Conservation (phyloP, 2,329 filamentous ascomycete species). For the Phyllosticta citrichinensis region DNA sequence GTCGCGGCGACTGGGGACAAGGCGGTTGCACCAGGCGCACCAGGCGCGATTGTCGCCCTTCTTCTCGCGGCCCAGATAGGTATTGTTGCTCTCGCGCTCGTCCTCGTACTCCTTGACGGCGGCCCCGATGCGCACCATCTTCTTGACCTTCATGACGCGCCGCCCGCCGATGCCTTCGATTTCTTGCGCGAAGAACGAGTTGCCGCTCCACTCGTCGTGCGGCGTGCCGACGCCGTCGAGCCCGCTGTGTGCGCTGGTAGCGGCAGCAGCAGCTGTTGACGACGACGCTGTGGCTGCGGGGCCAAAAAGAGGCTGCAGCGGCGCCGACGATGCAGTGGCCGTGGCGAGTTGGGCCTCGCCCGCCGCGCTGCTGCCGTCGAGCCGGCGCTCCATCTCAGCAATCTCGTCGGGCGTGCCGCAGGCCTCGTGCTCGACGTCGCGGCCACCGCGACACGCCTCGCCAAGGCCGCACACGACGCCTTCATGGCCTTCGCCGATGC, state of each 20-base stretch:
- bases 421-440: conserved; percentile 74
- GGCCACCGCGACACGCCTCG: conserved; percentile 61
- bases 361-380: neutral
- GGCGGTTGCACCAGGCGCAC: conserved; percentile 85
- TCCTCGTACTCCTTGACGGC: conserved; percentile 78
- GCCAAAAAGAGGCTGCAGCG: neutral
- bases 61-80: conserved; percentile 61
- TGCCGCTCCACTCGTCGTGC: conserved; percentile 34
- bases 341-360: neutral
- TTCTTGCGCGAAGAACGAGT: conserved; percentile 77
- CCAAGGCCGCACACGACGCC: conserved; percentile 83
- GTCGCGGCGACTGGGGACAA: conserved; percentile 47
- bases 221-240: conserved; percentile 28
- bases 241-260: conserved; percentile 11
- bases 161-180: conserved; percentile 84
- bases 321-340: neutral
- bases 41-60: conserved; percentile 62
- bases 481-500: conserved; percentile 78
- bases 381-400: neutral
- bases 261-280: conserved; percentile 7
- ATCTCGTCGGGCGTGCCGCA: conserved; percentile 38
- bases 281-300: neutral
- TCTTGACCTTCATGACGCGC: conserved; percentile 80
- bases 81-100: conserved; percentile 34
- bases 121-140: conserved; percentile 69